Conservation (phyloP, 306 rosid species). For the Phaseolus lunatus region DNA sequence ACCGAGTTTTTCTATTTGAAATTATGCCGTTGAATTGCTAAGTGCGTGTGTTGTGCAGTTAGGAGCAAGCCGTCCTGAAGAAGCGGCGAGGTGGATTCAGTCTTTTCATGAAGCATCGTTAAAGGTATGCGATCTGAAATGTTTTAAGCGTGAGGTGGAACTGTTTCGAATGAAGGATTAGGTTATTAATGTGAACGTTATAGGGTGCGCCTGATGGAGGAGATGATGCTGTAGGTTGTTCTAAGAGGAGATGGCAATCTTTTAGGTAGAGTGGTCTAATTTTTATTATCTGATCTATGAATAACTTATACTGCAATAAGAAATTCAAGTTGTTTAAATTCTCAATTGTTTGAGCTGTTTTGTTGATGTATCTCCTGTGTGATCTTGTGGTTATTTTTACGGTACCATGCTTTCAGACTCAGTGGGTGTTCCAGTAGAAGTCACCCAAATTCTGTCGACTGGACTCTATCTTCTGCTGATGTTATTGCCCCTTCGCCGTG, state of each 20-base stretch:
- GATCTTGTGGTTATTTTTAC: not conserved
- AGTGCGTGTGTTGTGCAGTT: conserved; percentile 57
- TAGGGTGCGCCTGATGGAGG: conserved; percentile 70
- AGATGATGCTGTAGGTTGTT: conserved; percentile 63
- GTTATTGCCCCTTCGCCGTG: conserved; percentile 95
- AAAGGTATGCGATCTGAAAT: conserved; percentile 59
- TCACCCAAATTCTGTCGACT: conserved; percentile 58
- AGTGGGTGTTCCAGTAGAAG: conserved; percentile 60
- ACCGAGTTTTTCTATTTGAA: conserved; percentile 16
- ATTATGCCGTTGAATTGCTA: conserved; percentile 16
- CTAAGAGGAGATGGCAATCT: conserved; percentile 72
- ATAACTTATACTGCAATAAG: conserved; percentile 22
- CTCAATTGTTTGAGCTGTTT: conserved; percentile 13
- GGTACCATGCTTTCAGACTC: conserved; percentile 59
- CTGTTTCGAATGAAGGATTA: conserved; percentile 43
- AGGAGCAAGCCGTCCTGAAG: conserved; percentile 96
- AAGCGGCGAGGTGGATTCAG: conserved; percentile 95
- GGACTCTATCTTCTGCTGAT: conserved; percentile 75
- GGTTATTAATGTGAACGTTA: conserved; percentile 38
- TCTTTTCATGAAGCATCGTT: conserved; percentile 77
- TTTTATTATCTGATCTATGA: not conserved
- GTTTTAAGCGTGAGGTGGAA: conserved; percentile 20
- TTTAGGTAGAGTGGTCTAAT: conserved; percentile 59
- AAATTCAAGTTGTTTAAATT: not conserved
- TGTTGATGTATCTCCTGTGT: conserved; percentile 1